Percentiles rank a stretch among this genome's conserved stretches.
These are phyloP conservation scores for Thraustotheca clavata DNA, from an alignment of 352 stramenopile genomes.

Conservation along the genomic window DNA sequence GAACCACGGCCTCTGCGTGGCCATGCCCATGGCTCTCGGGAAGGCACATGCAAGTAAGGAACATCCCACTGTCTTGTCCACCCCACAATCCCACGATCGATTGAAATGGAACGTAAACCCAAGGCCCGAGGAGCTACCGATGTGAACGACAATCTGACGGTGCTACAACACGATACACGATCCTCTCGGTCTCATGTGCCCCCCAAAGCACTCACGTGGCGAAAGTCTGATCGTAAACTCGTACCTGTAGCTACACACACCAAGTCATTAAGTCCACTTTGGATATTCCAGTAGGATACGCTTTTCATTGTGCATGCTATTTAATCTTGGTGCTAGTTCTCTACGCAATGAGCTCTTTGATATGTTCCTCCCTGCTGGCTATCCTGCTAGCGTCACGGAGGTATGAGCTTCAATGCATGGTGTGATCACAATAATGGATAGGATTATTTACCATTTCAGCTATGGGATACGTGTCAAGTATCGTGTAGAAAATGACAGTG, in stretches of 20 bases:
- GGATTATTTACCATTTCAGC: conserved; percentile 93
- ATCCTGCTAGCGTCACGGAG: conserved; percentile 77
- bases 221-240: neutral
- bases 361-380: conserved; percentile 80
- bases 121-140: neutral
- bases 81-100: too few relatives aligned
- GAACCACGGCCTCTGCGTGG: too few relatives aligned
- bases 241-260: neutral
- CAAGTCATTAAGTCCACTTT: neutral
- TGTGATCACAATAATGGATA: neutral
- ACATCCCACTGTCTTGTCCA: too few relatives aligned
- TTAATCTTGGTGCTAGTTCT: neutral
- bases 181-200: conserved; percentile 11
- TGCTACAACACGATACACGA: conserved; percentile 4
- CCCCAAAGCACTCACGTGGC: neutral
- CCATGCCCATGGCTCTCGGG: too few relatives aligned
- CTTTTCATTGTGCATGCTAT: neutral
- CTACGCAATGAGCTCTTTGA: conserved; percentile 53
- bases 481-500: neutral
- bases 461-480: conserved; percentile 91
- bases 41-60: too few relatives aligned
- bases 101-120: conserved; percentile 1
- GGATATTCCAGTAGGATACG: conserved; percentile 7
- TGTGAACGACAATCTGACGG: neutral
- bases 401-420: neutral